Conservation (phyloP, 352 stramenopile species). For the Phytopythium vexans region DNA sequence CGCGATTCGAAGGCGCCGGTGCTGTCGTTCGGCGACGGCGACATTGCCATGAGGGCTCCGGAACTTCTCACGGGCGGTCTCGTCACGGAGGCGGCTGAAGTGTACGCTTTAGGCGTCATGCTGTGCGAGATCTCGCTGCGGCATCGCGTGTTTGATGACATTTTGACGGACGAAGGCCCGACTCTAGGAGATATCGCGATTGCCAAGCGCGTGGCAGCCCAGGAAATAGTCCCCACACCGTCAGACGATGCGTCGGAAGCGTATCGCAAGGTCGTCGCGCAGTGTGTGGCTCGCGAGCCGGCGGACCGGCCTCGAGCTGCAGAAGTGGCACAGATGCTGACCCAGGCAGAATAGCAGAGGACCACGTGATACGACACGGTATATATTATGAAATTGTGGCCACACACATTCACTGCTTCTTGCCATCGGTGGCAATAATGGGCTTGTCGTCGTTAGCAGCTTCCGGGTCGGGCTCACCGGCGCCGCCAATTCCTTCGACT, state of each 20-base stretch:
- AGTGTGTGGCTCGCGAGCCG: slow-evolving; percentile 51
- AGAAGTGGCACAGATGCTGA: slow-evolving; percentile 15
- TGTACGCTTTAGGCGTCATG: slow-evolving; percentile 73
- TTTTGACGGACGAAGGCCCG: slow-evolving; percentile 38
- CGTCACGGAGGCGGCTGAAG: slow-evolving; percentile 45
- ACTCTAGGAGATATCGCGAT: slow-evolving; percentile 68
- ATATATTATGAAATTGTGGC: too few species aligned
- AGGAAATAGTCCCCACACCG: slow-evolving; percentile 36
- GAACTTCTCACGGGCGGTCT: slow-evolving; percentile 52
- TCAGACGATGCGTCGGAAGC: slow-evolving; percentile 37
- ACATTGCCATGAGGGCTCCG: slow-evolving; percentile 50
- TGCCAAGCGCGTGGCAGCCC: slow-evolving; percentile 40
- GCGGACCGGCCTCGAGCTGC: slow-evolving; percentile 33
- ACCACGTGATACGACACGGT: slow-evolving; percentile 36
- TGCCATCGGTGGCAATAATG: too few species aligned
- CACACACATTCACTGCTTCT: too few species aligned
- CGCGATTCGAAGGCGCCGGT: slow-evolving; percentile 41
- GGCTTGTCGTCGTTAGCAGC: too few species aligned
- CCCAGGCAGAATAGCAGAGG: background rate
- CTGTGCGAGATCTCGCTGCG: slow-evolving; percentile 67
- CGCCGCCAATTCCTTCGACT: too few species aligned
- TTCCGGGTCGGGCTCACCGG: too few species aligned
- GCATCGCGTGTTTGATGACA: slow-evolving; percentile 36
- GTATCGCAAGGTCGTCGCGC: slow-evolving; percentile 35
- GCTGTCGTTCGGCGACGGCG: slow-evolving; percentile 46